Base-by-base conservation (phyloP, 2,329 filamentous ascomycete species). In the Exserohilum turcica region DNA sequence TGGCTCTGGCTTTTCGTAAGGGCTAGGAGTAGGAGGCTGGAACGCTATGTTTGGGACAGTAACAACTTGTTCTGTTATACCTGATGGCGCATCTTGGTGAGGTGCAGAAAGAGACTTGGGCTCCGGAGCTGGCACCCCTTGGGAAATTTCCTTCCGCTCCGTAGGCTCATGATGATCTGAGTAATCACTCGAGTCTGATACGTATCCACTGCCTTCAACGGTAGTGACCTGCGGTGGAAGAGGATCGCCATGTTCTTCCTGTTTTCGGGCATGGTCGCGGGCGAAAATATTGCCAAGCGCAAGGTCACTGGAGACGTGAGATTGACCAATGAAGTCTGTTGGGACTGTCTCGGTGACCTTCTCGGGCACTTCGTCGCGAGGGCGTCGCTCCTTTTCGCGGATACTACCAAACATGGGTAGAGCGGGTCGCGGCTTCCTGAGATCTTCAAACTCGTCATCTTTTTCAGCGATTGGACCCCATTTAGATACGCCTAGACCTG, bases 371-470 rank as follows among this genome's bases (percentile, higher is more conserved):
- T 76, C 77, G 12, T 75, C 63, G 43, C 84, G 80, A 51, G 72
- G 53, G 33, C 76, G 80, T 6, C 74, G 68, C 59, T 85, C 86
- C 71, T 83, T 85, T 24, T 86, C 84, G 18, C 87, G 81, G 18
- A 92, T 80, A 65, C 89, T 92, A 15, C 89, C 89, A 71, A 92
- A 92, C 1, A 82, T 87, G 1, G 89, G 89, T 32, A 92, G 75
- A 1, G 85, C 86, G 6, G 89, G 88, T 28, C 88, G 79, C n/a
- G 89, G 89, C 60, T 85, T 85, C 87, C 91, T 90, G 12, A 85
- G 76, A 54, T 82, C 80, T 47, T 83, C 80, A 48, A 87, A 82
- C 36, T 89, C 85, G 27, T 89, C 84, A n/a, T 87, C 65, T 4
- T 84, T 83, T 19, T 61, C 63, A 12, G 44, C 43, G 9, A 48